Evolutionary conservation across 192 early-diverging fungal species (phyloP), one percentile per base, ranked within the genome.

Genomic region (Linnemannia elongata): DNA sequence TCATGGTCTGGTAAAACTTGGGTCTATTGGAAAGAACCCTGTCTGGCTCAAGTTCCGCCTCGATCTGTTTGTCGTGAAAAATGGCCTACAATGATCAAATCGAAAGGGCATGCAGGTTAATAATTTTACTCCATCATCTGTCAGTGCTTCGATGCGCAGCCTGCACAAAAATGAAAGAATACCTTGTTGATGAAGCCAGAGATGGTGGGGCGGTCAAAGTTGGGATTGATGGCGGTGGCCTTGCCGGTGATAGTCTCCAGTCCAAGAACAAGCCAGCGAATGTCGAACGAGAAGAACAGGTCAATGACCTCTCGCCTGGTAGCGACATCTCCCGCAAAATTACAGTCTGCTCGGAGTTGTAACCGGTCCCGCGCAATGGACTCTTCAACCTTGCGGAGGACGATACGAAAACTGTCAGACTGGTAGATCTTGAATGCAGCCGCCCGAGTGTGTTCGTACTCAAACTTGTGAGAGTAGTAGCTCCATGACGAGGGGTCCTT

Each of bases 201-300:
- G 24, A 84, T 84, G 18, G 60, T 81, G 8, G 71, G 47, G 18
- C 78, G 45, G 49, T 88, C 88, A 63, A 84, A 84, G 63, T 80
- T 88, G 13, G 78, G 88, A 42, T 74, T 83, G 22, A 84, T 83
- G 20, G 88, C 68, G 5, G 74, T 79, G 15, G 69, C 88, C 18
- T 85, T 83, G 18, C 88, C 88, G n/a, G 83, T 89, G 38, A 89
- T 82, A 1, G 88, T 89, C 52, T 89, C 88, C 7, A 89, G 66
- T 2, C 88, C 88, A 20, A 89, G 82, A 38, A 85, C 78, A 33
- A 89, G 77, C 88, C 88, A 89, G 1, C 88, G 88, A 33, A 85
- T 76, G 52, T 89, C 88, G 60, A 85, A 89, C 13, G 75, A 85
- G 35, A 83, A 89, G n/a, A 89, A 49, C 13, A 89, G 47, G 69